Evolutionary conservation across 73 alveolate species (phyloP).

Genomic region (Paramecium caudatum): DNA sequence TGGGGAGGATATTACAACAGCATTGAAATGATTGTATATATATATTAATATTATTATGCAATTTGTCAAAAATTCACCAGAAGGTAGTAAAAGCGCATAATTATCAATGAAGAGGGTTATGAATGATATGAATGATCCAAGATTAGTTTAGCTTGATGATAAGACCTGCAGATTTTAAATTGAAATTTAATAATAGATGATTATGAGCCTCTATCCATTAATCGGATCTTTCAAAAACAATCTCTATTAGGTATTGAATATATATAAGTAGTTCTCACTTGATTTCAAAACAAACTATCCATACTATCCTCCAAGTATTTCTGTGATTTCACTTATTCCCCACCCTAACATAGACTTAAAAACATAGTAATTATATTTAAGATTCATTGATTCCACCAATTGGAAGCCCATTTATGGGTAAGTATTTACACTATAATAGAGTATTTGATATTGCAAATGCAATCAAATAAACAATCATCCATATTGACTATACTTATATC

Average conservation of each 20-base stretch:
- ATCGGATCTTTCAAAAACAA: background rate
- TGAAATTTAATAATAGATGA: background rate
- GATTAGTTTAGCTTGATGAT: background rate
- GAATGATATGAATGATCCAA: background rate
- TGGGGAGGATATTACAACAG: conserved; percentile 39
- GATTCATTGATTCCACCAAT: background rate
- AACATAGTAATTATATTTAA: background rate
- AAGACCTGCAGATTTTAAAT: background rate
- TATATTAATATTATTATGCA: background rate
- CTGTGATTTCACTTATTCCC: background rate
- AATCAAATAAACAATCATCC: background rate
- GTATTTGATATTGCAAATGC: background rate
- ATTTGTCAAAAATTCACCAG: background rate
- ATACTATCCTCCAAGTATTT: background rate
- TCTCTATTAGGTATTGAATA: background rate
- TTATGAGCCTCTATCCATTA: background rate
- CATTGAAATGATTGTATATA: background rate
- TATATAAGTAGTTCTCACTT: background rate
- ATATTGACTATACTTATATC: background rate
- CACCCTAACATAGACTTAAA: background rate
- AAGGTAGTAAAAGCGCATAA: background rate
- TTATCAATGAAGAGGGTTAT: background rate
- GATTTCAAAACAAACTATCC: conserved; percentile 10
- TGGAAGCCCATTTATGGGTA: conserved; percentile 28
- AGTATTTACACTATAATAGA: too few relatives aligned